phyloP scores from a whole-genome alignment of 2,329 filamentous ascomycete genomes.

The Botrytis paeoniae region DNA sequence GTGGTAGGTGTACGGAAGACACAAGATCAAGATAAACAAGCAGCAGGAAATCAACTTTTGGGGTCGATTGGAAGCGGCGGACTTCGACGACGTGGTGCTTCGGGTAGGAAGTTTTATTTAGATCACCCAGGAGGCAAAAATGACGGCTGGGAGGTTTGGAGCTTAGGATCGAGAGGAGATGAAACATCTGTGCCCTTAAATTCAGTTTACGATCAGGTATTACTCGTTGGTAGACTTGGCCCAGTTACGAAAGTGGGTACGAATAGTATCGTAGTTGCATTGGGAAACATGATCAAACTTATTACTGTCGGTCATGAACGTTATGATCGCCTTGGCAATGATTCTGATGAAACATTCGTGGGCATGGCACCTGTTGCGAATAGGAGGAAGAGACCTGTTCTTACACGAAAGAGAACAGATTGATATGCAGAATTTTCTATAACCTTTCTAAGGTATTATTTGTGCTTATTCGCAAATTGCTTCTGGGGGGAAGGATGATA shows the following conservation, averaged over 20 bases:
- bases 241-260: slow-evolving; percentile 62
- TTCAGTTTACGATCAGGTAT: slow-evolving; percentile 41
- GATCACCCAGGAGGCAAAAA: slow-evolving; percentile 21
- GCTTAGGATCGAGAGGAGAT: slow-evolving; percentile 46
- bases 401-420: slow-evolving; percentile 11
- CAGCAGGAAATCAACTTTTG: not conserved
- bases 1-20: slow-evolving; percentile 59
- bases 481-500: slow-evolving; percentile 18
- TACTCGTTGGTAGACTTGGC: slow-evolving; percentile 65
- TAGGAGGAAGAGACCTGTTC: slow-evolving; percentile 16
- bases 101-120: not conserved
- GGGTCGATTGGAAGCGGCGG: slow-evolving; percentile 9
- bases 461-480: slow-evolving; percentile 10
- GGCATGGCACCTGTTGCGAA: slow-evolving; percentile 27
- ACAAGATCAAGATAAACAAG: slow-evolving; percentile 34
- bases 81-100: slow-evolving; percentile 26
- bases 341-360: slow-evolving; percentile 31
- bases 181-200: slow-evolving; percentile 24
- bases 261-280: slow-evolving; percentile 63
- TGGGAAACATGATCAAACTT: slow-evolving; percentile 72
- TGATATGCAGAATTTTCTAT: not conserved
- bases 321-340: slow-evolving; percentile 46
- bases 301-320: slow-evolving; percentile 64
- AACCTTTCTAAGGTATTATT: slow-evolving; percentile 14
- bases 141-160: slow-evolving; percentile 53